Percentiles rank a stretch among this genome's conserved stretches.
Evolutionary conservation across 2,329 filamentous ascomycete species (phyloP).

Genomic region (Nothophoma quercina): DNA sequence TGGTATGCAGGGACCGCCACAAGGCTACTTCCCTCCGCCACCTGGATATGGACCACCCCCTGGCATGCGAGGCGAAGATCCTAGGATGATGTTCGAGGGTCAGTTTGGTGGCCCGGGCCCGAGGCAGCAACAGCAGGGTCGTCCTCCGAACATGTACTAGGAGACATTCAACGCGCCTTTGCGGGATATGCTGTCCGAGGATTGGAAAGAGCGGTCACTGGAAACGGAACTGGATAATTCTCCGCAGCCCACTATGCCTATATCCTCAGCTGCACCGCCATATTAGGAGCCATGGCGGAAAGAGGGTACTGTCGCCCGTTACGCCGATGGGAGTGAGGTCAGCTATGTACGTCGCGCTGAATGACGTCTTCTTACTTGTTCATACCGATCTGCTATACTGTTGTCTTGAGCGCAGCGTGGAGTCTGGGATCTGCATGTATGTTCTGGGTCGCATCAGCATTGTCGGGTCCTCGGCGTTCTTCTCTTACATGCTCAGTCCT

Average conservation of each 20-base stretch:
- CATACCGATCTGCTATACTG: slow-evolving; percentile 13
- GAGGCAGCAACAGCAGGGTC: slow-evolving; percentile 33
- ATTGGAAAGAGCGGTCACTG: no score
- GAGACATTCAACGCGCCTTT: no score
- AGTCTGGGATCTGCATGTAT: slow-evolving; percentile 20
- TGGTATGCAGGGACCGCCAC: slow-evolving; percentile 45
- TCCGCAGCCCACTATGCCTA: no score
- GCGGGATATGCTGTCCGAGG: no score
- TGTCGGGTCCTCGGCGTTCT: slow-evolving; percentile 10
- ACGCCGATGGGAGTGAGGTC: no score
- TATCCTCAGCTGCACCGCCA: no score
- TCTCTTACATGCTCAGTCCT: not conserved
- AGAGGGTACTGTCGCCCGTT: no score
- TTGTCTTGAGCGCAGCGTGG: slow-evolving; percentile 25
- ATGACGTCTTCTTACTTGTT: not conserved
- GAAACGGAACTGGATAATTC: no score
- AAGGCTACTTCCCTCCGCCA: slow-evolving; percentile 46
- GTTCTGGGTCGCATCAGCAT: slow-evolving; percentile 16
- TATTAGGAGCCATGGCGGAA: not conserved
- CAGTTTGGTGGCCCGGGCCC: slow-evolving; percentile 44
- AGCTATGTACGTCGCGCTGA: no score
- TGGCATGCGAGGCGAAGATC: slow-evolving; percentile 45
- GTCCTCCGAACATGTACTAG: slow-evolving; percentile 46
- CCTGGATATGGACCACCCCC: slow-evolving; percentile 43
- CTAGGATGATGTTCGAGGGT: slow-evolving; percentile 48